Conservation (phyloP, 2,329 filamentous ascomycete genomes). For the Monilinia aucupariae region DNA sequence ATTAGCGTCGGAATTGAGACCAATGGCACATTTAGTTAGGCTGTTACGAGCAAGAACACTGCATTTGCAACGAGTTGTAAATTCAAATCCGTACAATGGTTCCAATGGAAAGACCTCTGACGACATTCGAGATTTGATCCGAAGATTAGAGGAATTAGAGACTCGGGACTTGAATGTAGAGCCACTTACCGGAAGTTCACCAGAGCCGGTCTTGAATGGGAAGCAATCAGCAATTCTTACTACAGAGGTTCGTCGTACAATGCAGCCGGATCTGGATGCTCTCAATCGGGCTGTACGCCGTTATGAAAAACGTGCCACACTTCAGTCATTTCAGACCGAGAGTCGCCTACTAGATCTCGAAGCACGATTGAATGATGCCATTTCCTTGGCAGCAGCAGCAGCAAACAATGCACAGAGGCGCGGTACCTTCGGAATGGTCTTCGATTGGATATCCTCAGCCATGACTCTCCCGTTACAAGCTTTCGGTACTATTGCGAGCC, state of each 20-base stretch:
- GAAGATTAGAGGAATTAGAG: slow-evolving; percentile 67
- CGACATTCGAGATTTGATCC: slow-evolving; percentile 52
- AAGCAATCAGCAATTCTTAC: slow-evolving; percentile 40
- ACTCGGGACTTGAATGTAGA: slow-evolving; percentile 43
- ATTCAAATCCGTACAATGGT: slow-evolving; percentile 44
- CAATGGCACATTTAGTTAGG: slow-evolving; percentile 73
- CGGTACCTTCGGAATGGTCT: slow-evolving; percentile 23
- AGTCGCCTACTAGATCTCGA: slow-evolving; percentile 68
- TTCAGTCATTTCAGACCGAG: slow-evolving; percentile 71
- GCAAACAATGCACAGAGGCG: slow-evolving; percentile 39
- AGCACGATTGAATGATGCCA: slow-evolving; percentile 65
- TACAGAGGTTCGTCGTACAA: slow-evolving; percentile 55
- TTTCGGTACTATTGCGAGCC: slow-evolving; percentile 22
- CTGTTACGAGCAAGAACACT: slow-evolving; percentile 74
- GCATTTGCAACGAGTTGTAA: slow-evolving; percentile 71
- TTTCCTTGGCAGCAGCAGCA: slow-evolving; percentile 74
- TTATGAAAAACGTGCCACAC: slow-evolving; percentile 82
- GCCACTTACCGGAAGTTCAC: slow-evolving; percentile 22
- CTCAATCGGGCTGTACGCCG: slow-evolving; percentile 81
- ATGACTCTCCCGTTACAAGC: slow-evolving; percentile 32
- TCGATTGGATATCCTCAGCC: slow-evolving; percentile 32
- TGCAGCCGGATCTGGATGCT: slow-evolving; percentile 81
- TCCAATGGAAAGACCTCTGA: slow-evolving; percentile 26
- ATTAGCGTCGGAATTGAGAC: slow-evolving; percentile 78
- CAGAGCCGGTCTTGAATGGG: slow-evolving; percentile 35